Conservation (phyloP, 2,329 filamentous ascomycete species). For the Mycosphaerella arachidis region DNA sequence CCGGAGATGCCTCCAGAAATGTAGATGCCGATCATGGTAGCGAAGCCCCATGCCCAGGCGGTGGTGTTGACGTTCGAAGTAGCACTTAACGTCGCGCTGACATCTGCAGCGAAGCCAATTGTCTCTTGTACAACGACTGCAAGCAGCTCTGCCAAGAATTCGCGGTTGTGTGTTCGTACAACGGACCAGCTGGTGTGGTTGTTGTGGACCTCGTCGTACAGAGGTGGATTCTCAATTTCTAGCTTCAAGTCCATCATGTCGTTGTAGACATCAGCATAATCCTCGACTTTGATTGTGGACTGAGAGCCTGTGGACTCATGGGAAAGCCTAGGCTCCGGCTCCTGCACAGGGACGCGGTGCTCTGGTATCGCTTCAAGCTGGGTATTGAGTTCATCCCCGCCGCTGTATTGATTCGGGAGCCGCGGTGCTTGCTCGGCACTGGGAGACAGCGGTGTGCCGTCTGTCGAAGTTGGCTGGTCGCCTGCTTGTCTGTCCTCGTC, state of each 20-base stretch:
- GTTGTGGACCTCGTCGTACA: conserved; percentile 48
- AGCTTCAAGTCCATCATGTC: conserved; percentile 41
- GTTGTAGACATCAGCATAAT: conserved; percentile 37
- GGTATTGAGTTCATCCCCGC: conserved; percentile 3
- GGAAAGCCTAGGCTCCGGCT: background rate
- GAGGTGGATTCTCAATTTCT: conserved; percentile 31
- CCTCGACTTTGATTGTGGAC: conserved; percentile 32
- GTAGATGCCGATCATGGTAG: conserved; percentile 46
- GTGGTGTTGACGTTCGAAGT: conserved; percentile 41
- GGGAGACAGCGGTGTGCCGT: background rate
- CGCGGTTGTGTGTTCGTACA: conserved; percentile 48
- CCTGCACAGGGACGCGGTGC: conserved; percentile 7
- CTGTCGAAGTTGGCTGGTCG: background rate
- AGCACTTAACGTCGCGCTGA: conserved; percentile 39
- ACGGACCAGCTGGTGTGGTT: conserved; percentile 41
- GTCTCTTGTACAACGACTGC: conserved; percentile 37
- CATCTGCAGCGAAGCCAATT: conserved; percentile 49
- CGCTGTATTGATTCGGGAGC: background rate
- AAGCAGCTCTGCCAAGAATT: conserved; percentile 52
- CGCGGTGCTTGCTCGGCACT: background rate
- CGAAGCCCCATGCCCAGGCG: conserved; percentile 48
- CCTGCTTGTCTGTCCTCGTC: conserved; percentile 6
- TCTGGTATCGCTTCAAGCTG: conserved; percentile 11
- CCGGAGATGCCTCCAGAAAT: conserved; percentile 46
- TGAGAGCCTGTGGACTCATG: conserved; percentile 6